A percentile compares a stretch with the other conserved stretches of the same genome.
Conservation (phyloP, 2,329 filamentous ascomycete species). For the Colletotrichum navitas region DNA sequence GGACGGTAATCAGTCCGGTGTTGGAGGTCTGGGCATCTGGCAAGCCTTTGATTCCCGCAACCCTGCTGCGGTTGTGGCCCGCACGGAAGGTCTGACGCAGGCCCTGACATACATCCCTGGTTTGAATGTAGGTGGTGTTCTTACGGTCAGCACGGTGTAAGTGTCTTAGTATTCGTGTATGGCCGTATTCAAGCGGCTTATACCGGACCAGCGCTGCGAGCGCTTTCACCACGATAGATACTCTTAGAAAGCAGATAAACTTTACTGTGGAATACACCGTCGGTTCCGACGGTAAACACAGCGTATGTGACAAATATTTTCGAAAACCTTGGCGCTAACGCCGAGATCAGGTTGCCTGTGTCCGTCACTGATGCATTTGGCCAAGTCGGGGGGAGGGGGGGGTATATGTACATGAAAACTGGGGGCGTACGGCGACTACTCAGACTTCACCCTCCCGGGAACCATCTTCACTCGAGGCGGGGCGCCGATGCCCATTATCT, state of each 20-base stretch:
- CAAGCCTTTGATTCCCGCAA: constrained; percentile 49
- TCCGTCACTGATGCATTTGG: constrained; percentile 47
- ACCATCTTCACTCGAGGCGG: constrained; percentile 43
- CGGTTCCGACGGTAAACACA: constrained; percentile 41
- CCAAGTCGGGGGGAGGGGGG: no score
- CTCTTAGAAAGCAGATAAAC: constrained; percentile 43
- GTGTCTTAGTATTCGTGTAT: no score
- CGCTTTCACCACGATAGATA: constrained; percentile 43
- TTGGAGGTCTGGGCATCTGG: constrained; percentile 48
- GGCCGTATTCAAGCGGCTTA: no score
- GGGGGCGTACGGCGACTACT: constrained; percentile 45
- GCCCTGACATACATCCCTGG: constrained; percentile 47
- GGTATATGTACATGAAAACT: constrained; percentile 43
- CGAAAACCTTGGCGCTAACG: constrained; percentile 45
- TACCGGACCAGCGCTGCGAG: no score
- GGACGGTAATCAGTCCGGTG: constrained; percentile 48
- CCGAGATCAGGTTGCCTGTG: constrained; percentile 45
- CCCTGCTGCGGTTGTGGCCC: constrained; percentile 34
- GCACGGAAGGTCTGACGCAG: constrained; percentile 47
- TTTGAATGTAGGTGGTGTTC: constrained; percentile 47
- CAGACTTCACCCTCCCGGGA: constrained; percentile 43
- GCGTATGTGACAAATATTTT: constrained; percentile 43
- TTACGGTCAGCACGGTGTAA: no score
- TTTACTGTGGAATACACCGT: constrained; percentile 44
- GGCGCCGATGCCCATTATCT: constrained; percentile 48